A percentile compares a stretch with the other conserved stretches of the same genome.
phyloP scores from a whole-genome alignment of 2,329 filamentous ascomycete species.

The Helminthosporium solani region DNA sequence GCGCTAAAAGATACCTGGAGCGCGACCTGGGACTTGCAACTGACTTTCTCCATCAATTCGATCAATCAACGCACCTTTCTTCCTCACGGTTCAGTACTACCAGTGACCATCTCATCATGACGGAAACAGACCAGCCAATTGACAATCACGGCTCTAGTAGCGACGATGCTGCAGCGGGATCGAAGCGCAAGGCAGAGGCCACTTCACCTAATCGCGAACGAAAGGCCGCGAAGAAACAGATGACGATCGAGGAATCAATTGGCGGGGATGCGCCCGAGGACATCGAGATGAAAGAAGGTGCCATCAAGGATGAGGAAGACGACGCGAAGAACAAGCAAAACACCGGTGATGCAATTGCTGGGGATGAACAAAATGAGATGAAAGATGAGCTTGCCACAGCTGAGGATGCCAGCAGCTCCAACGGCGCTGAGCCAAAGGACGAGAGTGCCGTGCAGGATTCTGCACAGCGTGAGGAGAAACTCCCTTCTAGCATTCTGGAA shows the following conservation, averaged over 20 bases:
- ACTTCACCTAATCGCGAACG: slow-evolving; percentile 47
- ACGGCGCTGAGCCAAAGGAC: slow-evolving; percentile 22
- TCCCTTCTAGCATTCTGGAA: slow-evolving; percentile 69
- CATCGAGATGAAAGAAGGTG: slow-evolving; percentile 24
- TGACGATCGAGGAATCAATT: slow-evolving; percentile 55
- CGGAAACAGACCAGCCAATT: slow-evolving; percentile 30
- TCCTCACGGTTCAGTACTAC: not conserved
- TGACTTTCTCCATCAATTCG: not conserved
- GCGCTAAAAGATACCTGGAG: no score
- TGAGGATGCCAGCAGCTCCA: not conserved
- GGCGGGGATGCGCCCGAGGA: slow-evolving; percentile 22
- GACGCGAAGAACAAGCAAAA: not conserved
- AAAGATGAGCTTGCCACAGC: slow-evolving; percentile 4
- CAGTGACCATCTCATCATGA: slow-evolving; percentile 17
- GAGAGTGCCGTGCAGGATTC: slow-evolving; percentile 50
- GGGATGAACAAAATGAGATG: slow-evolving; percentile 27
- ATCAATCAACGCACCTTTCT: not conserved
- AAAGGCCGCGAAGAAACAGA: slow-evolving; percentile 49
- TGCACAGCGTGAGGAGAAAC: slow-evolving; percentile 51
- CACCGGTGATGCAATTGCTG: slow-evolving; percentile 19
- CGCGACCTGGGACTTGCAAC: no score
- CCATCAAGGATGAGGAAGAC: slow-evolving; percentile 12
- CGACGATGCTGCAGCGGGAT: slow-evolving; percentile 36
- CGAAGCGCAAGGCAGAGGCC: slow-evolving; percentile 45
- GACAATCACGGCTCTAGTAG: slow-evolving; percentile 26